These are phyloP conservation scores for Eurotiales sp. DNA, from an alignment of 2,329 filamentous ascomycete species.

Conservation along the genomic window DNA sequence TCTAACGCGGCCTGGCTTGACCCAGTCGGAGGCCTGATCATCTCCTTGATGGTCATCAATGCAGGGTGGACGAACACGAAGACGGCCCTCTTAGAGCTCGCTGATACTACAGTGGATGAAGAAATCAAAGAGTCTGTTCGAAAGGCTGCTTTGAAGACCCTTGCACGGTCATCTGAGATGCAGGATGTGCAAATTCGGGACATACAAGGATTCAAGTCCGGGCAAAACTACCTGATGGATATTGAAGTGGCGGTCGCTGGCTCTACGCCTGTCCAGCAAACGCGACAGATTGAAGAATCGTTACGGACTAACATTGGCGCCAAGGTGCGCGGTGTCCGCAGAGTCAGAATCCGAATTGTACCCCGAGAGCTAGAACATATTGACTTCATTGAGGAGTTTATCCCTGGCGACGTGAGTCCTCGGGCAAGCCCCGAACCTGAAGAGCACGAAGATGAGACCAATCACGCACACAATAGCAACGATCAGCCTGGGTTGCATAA, in stretches of 20 bases:
- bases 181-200: constrained; percentile 67
- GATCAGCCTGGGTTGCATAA: constrained; percentile 7
- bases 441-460: constrained; percentile 21
- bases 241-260: constrained; percentile 78
- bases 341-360: constrained; percentile 80
- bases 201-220: constrained; percentile 87
- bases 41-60: constrained; percentile 88
- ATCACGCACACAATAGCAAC: not conserved
- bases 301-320: constrained; percentile 69
- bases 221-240: constrained; percentile 93
- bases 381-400: constrained; percentile 74
- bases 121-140: constrained; percentile 73
- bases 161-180: constrained; percentile 52
- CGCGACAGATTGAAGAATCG: constrained; percentile 65
- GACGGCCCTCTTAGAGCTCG: constrained; percentile 77
- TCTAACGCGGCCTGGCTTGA: constrained; percentile 87
- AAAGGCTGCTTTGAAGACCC: constrained; percentile 59
- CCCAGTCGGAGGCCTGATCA: constrained; percentile 85
- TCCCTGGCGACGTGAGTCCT: constrained; percentile 59
- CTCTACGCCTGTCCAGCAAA: constrained; percentile 69
- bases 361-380: constrained; percentile 57
- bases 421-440: constrained; percentile 60
- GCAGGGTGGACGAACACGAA: constrained; percentile 85
- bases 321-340: constrained; percentile 78
- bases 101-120: constrained; percentile 82